A percentile compares a stretch with the other conserved stretches of the same genome.
phyloP scores from a whole-genome alignment of 2,329 filamentous ascomycete genomes.

The Fusarium praegraminearum region DNA sequence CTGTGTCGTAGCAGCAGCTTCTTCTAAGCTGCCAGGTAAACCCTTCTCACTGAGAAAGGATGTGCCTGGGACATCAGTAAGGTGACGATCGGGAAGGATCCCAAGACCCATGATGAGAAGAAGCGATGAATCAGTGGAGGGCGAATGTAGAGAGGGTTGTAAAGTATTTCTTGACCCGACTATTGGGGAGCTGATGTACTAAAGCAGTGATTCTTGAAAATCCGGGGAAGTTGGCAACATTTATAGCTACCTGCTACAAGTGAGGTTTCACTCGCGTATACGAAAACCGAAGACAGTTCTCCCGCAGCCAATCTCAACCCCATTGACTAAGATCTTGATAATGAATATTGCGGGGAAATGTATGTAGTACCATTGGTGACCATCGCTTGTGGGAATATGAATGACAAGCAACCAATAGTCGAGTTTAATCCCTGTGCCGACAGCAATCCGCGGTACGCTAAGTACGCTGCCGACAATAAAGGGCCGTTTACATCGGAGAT shows the following conservation, averaged over 20 bases:
- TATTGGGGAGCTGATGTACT: fast-evolving
- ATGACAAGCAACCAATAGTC: background rate
- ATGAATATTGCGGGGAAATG: background rate
- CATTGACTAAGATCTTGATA: background rate
- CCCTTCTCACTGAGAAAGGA: constrained; percentile 4
- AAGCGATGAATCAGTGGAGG: fast-evolving
- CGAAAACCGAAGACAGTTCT: background rate
- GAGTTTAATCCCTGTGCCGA: background rate
- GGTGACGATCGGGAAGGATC: background rate
- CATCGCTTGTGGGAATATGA: background rate
- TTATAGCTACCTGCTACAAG: fast-evolving
- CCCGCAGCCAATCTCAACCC: background rate
- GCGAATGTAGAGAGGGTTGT: fast-evolving
- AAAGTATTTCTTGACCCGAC: background rate
- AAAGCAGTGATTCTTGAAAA: background rate
- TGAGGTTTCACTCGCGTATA: background rate
- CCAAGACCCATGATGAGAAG: background rate
- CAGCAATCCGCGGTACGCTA: background rate
- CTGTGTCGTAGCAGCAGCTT: fast-evolving
- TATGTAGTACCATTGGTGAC: background rate
- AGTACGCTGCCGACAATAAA: background rate
- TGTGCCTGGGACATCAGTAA: background rate
- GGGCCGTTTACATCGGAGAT: background rate
- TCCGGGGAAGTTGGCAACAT: background rate
- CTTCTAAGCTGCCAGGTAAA: background rate